These are phyloP conservation scores for Hypoxylon sp. DNA, from an alignment of 2,329 filamentous ascomycete genomes.

Conservation along the genomic window DNA sequence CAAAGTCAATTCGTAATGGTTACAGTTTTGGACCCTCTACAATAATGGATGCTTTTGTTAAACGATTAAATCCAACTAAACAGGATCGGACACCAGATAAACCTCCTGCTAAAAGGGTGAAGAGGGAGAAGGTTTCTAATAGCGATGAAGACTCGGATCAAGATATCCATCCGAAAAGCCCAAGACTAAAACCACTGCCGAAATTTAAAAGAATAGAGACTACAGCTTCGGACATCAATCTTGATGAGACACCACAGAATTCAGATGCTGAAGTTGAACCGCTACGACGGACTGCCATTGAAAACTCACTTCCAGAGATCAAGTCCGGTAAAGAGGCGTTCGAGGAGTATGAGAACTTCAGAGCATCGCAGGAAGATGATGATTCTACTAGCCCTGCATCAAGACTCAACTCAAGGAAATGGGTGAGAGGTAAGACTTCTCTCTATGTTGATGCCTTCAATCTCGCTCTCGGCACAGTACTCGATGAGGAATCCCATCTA, in stretches of 20 bases:
- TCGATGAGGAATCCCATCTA: slow-evolving; percentile 87
- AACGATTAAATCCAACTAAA: slow-evolving; percentile 29
- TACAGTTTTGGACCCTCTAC: background rate
- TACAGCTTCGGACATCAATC: slow-evolving; percentile 46
- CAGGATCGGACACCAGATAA: slow-evolving; percentile 25
- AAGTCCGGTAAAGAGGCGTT: slow-evolving; percentile 76
- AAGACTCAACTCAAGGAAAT: slow-evolving; percentile 61
- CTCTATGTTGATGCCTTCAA: slow-evolving; percentile 99
- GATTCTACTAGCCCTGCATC: slow-evolving; percentile 59
- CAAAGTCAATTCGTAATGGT: slow-evolving; percentile 15
- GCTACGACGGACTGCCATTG: slow-evolving; percentile 67
- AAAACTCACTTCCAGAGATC: slow-evolving; percentile 74
- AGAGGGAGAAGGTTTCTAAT: slow-evolving; percentile 44
- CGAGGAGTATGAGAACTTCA: slow-evolving; percentile 78
- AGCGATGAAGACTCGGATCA: slow-evolving; percentile 49
- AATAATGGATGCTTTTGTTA: slow-evolving; percentile 46
- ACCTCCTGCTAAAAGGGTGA: slow-evolving; percentile 49
- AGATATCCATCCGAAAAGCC: slow-evolving; percentile 25
- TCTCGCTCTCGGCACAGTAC: slow-evolving; percentile 85
- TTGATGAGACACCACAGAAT: slow-evolving; percentile 41
- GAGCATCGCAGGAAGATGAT: slow-evolving; percentile 62
- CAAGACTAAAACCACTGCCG: slow-evolving; percentile 29
- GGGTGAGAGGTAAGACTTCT: slow-evolving; percentile 81
- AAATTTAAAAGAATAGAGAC: slow-evolving; percentile 27
- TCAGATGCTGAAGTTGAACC: slow-evolving; percentile 43